Evolutionary conservation across 139 green algal genomes (phyloP).

Genomic region (Asterochloris erici): DNA sequence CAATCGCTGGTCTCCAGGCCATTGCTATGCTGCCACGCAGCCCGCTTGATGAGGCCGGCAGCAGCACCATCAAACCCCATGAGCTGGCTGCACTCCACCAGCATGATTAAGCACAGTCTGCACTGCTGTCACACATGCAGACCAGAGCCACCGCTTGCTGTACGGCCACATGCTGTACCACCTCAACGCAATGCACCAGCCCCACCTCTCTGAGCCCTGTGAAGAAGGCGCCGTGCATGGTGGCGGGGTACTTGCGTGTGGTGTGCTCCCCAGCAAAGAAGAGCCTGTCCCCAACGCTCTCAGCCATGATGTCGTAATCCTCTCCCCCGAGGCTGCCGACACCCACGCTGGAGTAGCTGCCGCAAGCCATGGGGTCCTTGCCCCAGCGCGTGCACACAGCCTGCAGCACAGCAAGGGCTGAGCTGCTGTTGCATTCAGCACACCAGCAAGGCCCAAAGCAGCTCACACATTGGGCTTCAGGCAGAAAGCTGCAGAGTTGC

Average conservation of each 20-base stretch:
- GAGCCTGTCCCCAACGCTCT: slow-evolving; percentile 59
- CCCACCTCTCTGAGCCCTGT: slow-evolving; percentile 43
- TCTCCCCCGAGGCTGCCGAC: slow-evolving; percentile 69
- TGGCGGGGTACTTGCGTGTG: slow-evolving; percentile 86
- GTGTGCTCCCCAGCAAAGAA: slow-evolving; percentile 93
- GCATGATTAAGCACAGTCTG: not conserved
- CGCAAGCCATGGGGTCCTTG: slow-evolving; percentile 69
- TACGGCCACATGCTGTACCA: not conserved
- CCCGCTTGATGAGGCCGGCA: not conserved
- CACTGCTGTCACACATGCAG: not conserved
- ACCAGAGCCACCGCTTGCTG: not conserved
- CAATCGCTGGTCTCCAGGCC: no score
- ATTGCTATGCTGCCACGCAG: not conserved
- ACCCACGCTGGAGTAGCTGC: slow-evolving; percentile 85
- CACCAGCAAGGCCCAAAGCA: no score
- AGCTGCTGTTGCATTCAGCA: no score
- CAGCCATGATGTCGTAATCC: slow-evolving; percentile 85
- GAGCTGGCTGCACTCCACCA: not conserved
- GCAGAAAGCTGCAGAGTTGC: no score
- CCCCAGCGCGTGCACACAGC: slow-evolving; percentile 81
- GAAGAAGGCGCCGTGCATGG: slow-evolving; percentile 95
- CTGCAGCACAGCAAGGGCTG: slow-evolving; percentile 28
- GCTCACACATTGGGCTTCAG: no score
- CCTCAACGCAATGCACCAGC: not conserved
- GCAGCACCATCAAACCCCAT: slow-evolving; percentile 6